phyloP scores from a whole-genome alignment of 2,329 filamentous ascomycete genomes.

The Nemania abortiva region DNA sequence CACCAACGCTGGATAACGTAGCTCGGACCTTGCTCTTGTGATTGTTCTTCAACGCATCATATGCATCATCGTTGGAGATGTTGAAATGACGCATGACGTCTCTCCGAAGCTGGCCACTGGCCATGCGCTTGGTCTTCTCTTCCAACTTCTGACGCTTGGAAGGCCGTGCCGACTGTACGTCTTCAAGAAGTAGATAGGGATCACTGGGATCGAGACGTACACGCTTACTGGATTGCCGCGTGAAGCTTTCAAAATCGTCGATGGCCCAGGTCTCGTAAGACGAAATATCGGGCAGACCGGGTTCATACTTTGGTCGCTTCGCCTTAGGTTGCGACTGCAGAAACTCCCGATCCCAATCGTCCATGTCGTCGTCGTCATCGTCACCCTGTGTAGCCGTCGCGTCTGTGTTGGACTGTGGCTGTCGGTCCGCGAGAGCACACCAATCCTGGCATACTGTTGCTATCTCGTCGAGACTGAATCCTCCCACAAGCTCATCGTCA shows the following conservation, averaged over 20 bases:
- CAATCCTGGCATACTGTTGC: slow-evolving; percentile 89
- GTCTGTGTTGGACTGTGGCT: slow-evolving; percentile 23
- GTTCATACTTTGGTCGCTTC: slow-evolving; percentile 70
- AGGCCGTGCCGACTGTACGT: slow-evolving; percentile 73
- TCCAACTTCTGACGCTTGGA: slow-evolving; percentile 70
- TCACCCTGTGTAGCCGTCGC: slow-evolving; percentile 47
- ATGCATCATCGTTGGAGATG: slow-evolving; percentile 94
- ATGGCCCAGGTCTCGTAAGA: slow-evolving; percentile 76
- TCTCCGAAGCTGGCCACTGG: slow-evolving; percentile 76
- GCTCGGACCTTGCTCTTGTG: slow-evolving; percentile 96
- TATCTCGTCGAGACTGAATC: slow-evolving; percentile 83
- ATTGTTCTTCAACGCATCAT: slow-evolving; percentile 95
- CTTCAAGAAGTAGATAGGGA: slow-evolving; percentile 85
- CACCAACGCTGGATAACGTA: slow-evolving; percentile 88
- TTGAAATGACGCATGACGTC: slow-evolving; percentile 88
- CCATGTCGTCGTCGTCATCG: slow-evolving; percentile 64
- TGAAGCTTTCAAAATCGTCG: slow-evolving; percentile 82
- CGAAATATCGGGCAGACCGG: slow-evolving; percentile 69
- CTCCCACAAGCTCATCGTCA: slow-evolving; percentile 70
- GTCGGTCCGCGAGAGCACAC: slow-evolving; percentile 64
- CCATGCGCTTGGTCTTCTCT: slow-evolving; percentile 73
- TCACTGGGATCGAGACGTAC: slow-evolving; percentile 90
- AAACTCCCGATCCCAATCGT: slow-evolving; percentile 74
- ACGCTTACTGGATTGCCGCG: slow-evolving; percentile 78
- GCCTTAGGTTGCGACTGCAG: slow-evolving; percentile 70